Evolutionary conservation across 805 yeast species (phyloP).

Genomic region (Barnettozyma populi): DNA sequence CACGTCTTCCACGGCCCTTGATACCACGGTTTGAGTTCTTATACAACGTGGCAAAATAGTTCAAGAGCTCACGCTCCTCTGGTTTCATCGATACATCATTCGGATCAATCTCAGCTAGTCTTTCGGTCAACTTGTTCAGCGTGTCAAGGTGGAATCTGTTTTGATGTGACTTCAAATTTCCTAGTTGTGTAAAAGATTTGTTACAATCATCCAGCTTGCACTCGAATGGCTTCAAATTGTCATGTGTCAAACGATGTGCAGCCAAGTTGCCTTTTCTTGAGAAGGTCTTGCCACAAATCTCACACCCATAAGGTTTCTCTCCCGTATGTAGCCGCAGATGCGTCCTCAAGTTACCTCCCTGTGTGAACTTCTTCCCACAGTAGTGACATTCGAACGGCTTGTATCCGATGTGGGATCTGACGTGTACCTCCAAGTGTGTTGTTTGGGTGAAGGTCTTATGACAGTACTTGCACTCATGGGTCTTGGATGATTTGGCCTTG

Average conservation of each 20-base stretch:
- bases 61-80: slow-evolving; percentile 62
- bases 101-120: slow-evolving; percentile 57
- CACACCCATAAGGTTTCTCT: slow-evolving; percentile 84
- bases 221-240: slow-evolving; percentile 67
- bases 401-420: slow-evolving; percentile 79
- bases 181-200: slow-evolving; percentile 85
- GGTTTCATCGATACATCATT: slow-evolving; percentile 45
- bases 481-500: slow-evolving; percentile 38
- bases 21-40: slow-evolving; percentile 89
- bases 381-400: slow-evolving; percentile 77
- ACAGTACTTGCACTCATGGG: slow-evolving; percentile 72
- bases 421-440: slow-evolving; percentile 89
- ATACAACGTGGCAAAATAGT: slow-evolving; percentile 76
- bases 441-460: slow-evolving; percentile 77
- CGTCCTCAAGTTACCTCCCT: slow-evolving; percentile 84
- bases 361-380: slow-evolving; percentile 81
- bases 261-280: slow-evolving; percentile 90
- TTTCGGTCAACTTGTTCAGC: slow-evolving; percentile 58
- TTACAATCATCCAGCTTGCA: slow-evolving; percentile 80
- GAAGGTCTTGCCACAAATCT: slow-evolving; percentile 67
- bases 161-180: slow-evolving; percentile 91
- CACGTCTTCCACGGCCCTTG: slow-evolving; percentile 76
- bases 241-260: slow-evolving; percentile 81
- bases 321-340: slow-evolving; percentile 87
- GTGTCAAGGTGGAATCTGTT: slow-evolving; percentile 80